These are phyloP conservation scores for Moricandia moricandioides DNA, from an alignment of 345 rosid species.

Conservation along the genomic window DNA sequence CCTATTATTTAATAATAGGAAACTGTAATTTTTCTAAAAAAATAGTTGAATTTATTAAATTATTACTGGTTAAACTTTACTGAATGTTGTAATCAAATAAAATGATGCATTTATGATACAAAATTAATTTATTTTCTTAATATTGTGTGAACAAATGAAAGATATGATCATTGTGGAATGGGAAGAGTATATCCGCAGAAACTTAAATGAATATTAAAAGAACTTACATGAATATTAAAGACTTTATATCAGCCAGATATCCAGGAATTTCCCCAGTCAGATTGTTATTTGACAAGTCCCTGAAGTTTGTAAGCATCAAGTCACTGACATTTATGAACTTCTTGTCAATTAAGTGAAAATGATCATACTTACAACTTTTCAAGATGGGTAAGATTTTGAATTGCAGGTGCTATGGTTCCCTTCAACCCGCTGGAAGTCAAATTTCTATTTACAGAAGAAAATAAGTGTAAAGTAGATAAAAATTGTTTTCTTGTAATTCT, in stretches of 20 bases:
- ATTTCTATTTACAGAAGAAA: not conserved
- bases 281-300: slow-evolving; percentile 60
- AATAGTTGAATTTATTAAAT: too few relatives aligned
- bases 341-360: not conserved
- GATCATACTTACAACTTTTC: not conserved
- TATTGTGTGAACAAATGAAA: too few relatives aligned
- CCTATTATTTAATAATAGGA: too few relatives aligned
- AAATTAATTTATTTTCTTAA: too few relatives aligned
- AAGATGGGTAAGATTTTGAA: not conserved
- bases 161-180: too few relatives aligned
- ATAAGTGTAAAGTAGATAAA: not conserved
- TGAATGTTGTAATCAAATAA: too few relatives aligned
- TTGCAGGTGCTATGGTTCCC: not conserved
- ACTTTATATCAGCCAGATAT: slow-evolving; percentile 41
- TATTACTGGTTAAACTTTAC: too few relatives aligned
- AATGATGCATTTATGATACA: too few relatives aligned
- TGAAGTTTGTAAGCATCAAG: slow-evolving; percentile 9
- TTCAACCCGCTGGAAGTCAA: not conserved
- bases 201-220: not conserved
- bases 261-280: slow-evolving; percentile 48
- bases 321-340: not conserved
- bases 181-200: not conserved
- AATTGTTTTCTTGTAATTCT: not conserved
- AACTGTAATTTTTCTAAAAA: too few relatives aligned
- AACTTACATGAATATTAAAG: slow-evolving; percentile 46